Evolutionary conservation across 208 protist species (phyloP).

Genomic region (Leishmania guyanensis): DNA sequence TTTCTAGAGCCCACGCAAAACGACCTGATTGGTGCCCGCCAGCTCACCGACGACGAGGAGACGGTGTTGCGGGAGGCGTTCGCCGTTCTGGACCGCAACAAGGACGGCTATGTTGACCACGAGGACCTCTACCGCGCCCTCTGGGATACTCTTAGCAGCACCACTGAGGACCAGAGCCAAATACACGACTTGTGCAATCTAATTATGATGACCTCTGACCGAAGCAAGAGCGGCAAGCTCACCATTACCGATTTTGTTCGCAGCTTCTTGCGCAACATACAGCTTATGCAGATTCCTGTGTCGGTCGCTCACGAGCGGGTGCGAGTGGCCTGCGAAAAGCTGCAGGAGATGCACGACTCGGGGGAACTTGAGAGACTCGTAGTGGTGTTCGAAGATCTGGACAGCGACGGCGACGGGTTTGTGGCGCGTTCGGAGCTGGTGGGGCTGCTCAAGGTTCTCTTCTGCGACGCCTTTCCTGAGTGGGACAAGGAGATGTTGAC

Average conservation of each 20-base stretch:
- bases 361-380: conserved; percentile 64
- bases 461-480: conserved; percentile 62
- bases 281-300: conserved; percentile 57
- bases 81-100: conserved; percentile 71
- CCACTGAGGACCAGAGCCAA: conserved; percentile 52
- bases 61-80: conserved; percentile 73
- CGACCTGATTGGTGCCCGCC: conserved; percentile 21
- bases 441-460: conserved; percentile 52
- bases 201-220: conserved; percentile 76
- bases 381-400: conserved; percentile 36
- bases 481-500: conserved; percentile 64
- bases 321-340: conserved; percentile 43
- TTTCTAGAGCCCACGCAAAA: conserved; percentile 51
- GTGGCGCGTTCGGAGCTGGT: conserved; percentile 61
- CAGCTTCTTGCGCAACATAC: conserved; percentile 62
- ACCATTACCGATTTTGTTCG: conserved; percentile 68
- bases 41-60: conserved; percentile 65
- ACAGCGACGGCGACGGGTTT: conserved; percentile 44
- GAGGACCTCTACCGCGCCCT: conserved; percentile 68
- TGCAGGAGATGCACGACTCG: conserved; percentile 61
- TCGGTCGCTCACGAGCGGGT: conserved; percentile 61
- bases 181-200: conserved; percentile 77
- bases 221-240: conserved; percentile 43
- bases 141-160: conserved; percentile 54
- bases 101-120: conserved; percentile 74